Conservation (phyloP, 495 filamentous ascomycete species). For the Penicillium egyptiacum region DNA sequence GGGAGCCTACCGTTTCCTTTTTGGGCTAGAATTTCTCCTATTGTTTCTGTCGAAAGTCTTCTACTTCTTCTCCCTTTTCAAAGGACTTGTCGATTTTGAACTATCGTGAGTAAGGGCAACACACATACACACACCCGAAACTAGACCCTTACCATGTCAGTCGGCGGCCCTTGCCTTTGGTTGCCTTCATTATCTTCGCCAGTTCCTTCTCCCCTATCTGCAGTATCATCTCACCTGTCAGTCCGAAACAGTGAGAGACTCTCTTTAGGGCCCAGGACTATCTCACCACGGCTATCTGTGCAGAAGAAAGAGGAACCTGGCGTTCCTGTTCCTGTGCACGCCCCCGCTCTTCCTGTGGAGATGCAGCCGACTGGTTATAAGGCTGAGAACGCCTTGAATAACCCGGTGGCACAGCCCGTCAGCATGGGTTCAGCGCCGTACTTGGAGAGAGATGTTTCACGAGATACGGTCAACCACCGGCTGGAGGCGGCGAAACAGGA, state of each 20-base stretch:
- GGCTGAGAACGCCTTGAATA: slow-evolving; percentile 40
- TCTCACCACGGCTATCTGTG: slow-evolving; percentile 25
- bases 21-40: slow-evolving; percentile 9
- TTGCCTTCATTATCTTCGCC: slow-evolving; percentile 40
- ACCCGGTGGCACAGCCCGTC: slow-evolving; percentile 17
- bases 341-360: slow-evolving; percentile 20
- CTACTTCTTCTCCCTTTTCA: neutral
- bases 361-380: slow-evolving; percentile 36
- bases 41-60: neutral
- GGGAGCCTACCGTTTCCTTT: slow-evolving; percentile 17
- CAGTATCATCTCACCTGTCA: slow-evolving; percentile 36
- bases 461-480: slow-evolving; percentile 6
- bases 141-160: slow-evolving; percentile 40
- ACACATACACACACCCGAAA: neutral
- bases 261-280: slow-evolving; percentile 25
- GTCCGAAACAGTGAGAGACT: slow-evolving; percentile 36
- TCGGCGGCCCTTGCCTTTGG: slow-evolving; percentile 47
- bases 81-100: neutral
- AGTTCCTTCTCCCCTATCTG: slow-evolving; percentile 38
- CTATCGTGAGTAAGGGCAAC: neutral
- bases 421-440: slow-evolving; percentile 19
- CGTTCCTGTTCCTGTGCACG: slow-evolving; percentile 7
- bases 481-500: slow-evolving; percentile 18
- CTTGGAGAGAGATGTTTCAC: slow-evolving; percentile 25
- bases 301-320: slow-evolving; percentile 27